A percentile compares a stretch with the other conserved stretches of the same genome.
Evolutionary conservation across 176 grass and related monocot genomes (phyloP).

Genomic region (Musa acuminata): DNA sequence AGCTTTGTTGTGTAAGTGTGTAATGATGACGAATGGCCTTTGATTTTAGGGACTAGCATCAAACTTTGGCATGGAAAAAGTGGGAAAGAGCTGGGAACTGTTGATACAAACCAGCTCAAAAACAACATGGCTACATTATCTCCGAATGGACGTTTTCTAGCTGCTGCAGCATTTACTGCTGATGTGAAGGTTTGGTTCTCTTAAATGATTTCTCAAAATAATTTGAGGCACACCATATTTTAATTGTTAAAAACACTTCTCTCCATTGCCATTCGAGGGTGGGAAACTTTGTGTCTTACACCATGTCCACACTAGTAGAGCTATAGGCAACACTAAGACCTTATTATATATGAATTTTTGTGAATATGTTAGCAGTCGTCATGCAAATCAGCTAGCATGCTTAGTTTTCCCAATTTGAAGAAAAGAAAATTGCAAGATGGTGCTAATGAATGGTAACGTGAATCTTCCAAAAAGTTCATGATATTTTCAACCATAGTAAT

Average conservation of each 20-base stretch:
- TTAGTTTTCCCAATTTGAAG: background rate
- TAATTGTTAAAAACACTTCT: background rate
- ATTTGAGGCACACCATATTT: background rate
- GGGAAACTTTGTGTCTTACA: background rate
- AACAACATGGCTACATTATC: conserved; percentile 97
- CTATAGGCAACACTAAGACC: background rate
- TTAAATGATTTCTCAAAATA: conserved; percentile 10
- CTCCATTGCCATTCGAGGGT: background rate
- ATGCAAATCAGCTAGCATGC: too few species aligned
- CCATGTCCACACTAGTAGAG: background rate
- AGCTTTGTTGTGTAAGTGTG: too few species aligned
- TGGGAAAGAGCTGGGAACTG: conserved; percentile 77
- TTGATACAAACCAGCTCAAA: conserved; percentile 93
- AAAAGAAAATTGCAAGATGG: background rate
- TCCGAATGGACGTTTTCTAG: conserved; percentile 87
- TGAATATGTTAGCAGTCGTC: too few species aligned
- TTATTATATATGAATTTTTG: background rate
- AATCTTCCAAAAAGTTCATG: too few species aligned
- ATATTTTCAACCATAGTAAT: too few species aligned
- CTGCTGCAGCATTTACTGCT: conserved; percentile 95
- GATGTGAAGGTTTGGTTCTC: conserved; percentile 71
- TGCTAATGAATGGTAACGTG: too few species aligned
- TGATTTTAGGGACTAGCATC: conserved; percentile 68
- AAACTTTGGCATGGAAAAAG: conserved; percentile 96
- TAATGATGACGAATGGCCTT: background rate